Evolutionary conservation across 208 protist species (phyloP).

Genomic region (Vickermania ingenoplastis): DNA sequence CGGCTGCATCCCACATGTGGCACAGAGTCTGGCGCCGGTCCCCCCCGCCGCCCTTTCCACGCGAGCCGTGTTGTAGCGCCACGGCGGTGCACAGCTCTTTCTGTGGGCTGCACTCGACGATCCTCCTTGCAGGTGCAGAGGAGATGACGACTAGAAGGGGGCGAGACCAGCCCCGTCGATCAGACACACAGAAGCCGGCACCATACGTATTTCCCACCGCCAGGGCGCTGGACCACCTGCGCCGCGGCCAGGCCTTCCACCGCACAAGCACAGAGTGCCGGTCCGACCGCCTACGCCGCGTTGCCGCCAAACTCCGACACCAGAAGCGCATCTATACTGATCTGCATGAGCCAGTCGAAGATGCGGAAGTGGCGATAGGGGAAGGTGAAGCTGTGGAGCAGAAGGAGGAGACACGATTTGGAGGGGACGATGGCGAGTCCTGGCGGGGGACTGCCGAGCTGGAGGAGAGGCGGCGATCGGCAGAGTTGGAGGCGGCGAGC

Average conservation of each 20-base stretch:
- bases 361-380: not conserved
- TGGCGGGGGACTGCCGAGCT: not conserved
- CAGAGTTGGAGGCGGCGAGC: conserved; percentile 8
- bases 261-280: not conserved
- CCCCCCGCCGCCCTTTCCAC: too few relatives aligned
- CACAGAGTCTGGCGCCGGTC: too few relatives aligned
- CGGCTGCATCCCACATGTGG: too few relatives aligned
- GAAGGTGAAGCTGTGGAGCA: not conserved
- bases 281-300: not conserved
- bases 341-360: not conserved
- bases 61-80: too few relatives aligned
- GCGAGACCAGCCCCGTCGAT: too few relatives aligned
- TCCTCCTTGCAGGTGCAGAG: too few relatives aligned
- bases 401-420: not conserved
- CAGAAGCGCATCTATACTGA: not conserved
- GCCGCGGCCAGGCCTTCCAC: conserved; percentile 9
- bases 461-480: not conserved
- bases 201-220: conserved; percentile 33
- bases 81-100: too few relatives aligned
- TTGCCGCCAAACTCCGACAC: not conserved
- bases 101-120: too few relatives aligned
- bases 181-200: too few relatives aligned
- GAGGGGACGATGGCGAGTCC: not conserved
- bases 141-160: too few relatives aligned
- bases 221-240: conserved; percentile 25